These are phyloP conservation scores for Globisporangium irregulare DNA, from an alignment of 352 stramenopile species.

Conservation along the genomic window DNA sequence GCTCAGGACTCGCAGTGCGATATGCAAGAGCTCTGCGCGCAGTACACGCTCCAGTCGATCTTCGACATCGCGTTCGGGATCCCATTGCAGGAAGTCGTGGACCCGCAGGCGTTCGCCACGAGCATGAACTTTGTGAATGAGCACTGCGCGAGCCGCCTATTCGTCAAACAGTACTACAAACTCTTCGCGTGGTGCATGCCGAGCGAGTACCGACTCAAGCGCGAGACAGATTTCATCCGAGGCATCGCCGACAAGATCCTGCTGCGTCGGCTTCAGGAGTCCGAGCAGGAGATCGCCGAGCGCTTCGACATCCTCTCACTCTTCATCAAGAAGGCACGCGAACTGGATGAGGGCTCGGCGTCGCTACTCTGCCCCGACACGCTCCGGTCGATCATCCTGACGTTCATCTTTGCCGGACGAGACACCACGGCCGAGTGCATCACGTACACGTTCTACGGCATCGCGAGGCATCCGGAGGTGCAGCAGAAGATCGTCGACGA, in stretches of 20 bases:
- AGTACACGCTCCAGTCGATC: slow-evolving; percentile 56
- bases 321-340: slow-evolving; percentile 53
- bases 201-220: slow-evolving; percentile 43
- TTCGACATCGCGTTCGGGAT: slow-evolving; percentile 61
- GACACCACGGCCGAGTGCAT: slow-evolving; percentile 76
- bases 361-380: slow-evolving; percentile 28
- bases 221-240: slow-evolving; percentile 25
- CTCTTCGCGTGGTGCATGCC: slow-evolving; percentile 54
- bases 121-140: slow-evolving; percentile 58
- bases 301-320: slow-evolving; percentile 50
- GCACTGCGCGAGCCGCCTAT: slow-evolving; percentile 51
- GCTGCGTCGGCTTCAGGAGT: slow-evolving; percentile 31
- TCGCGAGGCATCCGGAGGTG: slow-evolving; percentile 52
- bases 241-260: slow-evolving; percentile 51
- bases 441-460: slow-evolving; percentile 74
- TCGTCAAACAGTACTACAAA: slow-evolving; percentile 70
- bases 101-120: slow-evolving; percentile 32
- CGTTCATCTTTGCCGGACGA: slow-evolving; percentile 82
- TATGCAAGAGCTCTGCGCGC: slow-evolving; percentile 48
- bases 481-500: slow-evolving; percentile 64
- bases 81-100: slow-evolving; percentile 28
- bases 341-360: slow-evolving; percentile 26
- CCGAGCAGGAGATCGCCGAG: slow-evolving; percentile 23
- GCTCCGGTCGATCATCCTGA: slow-evolving; percentile 67
- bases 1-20: slow-evolving; percentile 25